Evolutionary conservation across 1,139 yeast species (phyloP), one percentile per base, ranked within the genome.

Genomic region (Yamadazyma taylorii): DNA sequence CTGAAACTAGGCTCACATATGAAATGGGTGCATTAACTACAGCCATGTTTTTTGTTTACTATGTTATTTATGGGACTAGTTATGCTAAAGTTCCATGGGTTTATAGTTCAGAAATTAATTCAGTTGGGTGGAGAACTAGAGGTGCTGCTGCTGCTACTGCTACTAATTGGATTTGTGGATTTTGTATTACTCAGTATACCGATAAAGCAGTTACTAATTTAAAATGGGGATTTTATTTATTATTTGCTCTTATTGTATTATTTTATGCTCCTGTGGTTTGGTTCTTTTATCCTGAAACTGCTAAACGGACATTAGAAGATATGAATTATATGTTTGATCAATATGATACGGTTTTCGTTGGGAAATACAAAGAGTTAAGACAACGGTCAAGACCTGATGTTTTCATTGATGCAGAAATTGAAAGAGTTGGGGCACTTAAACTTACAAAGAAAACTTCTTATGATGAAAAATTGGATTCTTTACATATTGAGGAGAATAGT

Each of bases 301-400:
- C 81, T 10, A 79, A 79, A 41, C 69, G 83, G 51, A 63, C 81
- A 21, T 64, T 80, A 53, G 85, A 79, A 55, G 84, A 79, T 52
- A 69, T 79, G 45, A 84, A 80, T 32, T 43, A 32, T 37, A 42
- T 51, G 42, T 51, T 52, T 28, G 50, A 38, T 17, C 21, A 36
- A 12, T 46, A 47, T 29, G 50, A 47, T 30, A 47, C 52, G n/a
- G 33, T 40, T 4, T 45, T 47, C 47, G 43, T 46, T 30, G 52
- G 52, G 19, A 43, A 19, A 17, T 31, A 38, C 31, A 39, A 40
- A 30, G 51, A 43, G 31, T 40, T 45, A n/a, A 43, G 52, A 40
- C 51, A 46, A 37, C 31, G 43, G 17, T 19, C 35, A 2, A 43
- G 52, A 39, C 52, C 52, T 3, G 38, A 46, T n/a, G 17, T 32